Evolutionary conservation across 2,329 filamentous ascomycete genomes (phyloP).

Genomic region (Meredithiella fracta): DNA sequence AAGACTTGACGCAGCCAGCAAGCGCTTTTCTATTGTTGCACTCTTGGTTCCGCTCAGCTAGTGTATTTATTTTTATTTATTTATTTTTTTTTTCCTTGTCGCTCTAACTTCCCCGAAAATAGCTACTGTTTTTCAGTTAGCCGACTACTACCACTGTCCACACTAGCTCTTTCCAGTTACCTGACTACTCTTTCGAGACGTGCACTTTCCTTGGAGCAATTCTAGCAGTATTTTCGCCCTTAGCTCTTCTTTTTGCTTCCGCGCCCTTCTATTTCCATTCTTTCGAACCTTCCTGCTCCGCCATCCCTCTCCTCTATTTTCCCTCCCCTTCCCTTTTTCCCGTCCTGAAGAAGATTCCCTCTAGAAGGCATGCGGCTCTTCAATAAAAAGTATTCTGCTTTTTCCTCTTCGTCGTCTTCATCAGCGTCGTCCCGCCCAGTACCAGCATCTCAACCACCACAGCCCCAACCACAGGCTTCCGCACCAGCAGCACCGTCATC

Average conservation of each 20-base stretch:
- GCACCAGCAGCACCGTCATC: constrained; percentile 1
- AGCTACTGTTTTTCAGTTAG: no score
- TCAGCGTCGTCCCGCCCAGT: constrained; percentile 9
- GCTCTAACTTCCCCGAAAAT: no score
- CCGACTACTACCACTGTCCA: no score
- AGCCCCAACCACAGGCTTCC: neutral
- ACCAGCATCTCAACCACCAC: constrained; percentile 1
- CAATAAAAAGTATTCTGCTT: constrained; percentile 11
- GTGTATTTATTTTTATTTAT: no score
- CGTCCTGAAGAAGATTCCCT: constrained; percentile 14
- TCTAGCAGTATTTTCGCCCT: constrained; percentile 13
- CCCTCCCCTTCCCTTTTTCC: constrained; percentile 7
- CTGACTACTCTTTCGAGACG: neutral
- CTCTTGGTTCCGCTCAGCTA: no score
- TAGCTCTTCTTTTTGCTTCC: constrained; percentile 12
- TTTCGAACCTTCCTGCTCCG: constrained; percentile 15
- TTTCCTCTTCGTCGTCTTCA: constrained; percentile 13
- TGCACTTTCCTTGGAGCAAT: neutral
- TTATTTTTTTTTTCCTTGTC: no score
- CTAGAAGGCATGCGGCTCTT: constrained; percentile 15
- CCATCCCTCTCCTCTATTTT: constrained; percentile 6
- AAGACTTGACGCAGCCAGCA: no score
- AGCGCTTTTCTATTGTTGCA: no score
- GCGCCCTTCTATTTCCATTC: constrained; percentile 16
- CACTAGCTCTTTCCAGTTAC: neutral